Evolutionary conservation across 768 basidiomycete species (phyloP).

Genomic region (Phaeotremella fagi): DNA sequence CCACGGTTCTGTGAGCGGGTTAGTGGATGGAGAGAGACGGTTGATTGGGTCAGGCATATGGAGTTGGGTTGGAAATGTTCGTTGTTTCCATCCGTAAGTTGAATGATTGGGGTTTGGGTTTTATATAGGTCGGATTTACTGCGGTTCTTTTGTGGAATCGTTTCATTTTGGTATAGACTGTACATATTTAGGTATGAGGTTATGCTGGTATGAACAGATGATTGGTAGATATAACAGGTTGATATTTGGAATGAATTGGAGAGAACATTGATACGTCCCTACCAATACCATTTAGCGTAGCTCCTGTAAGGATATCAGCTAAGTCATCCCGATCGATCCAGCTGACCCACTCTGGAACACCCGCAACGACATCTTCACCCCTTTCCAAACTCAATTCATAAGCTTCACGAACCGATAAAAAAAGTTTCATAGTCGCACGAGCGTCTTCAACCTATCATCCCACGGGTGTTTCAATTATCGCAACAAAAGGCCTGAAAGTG

Average conservation of each 20-base stretch:
- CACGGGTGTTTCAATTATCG: neutral
- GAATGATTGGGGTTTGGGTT: too few relatives aligned
- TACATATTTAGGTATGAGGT: too few relatives aligned
- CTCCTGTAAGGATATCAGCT: neutral
- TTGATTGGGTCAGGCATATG: too few relatives aligned
- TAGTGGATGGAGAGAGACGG: too few relatives aligned
- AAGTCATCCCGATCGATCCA: neutral
- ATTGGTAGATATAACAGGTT: neutral
- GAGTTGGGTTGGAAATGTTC: too few relatives aligned
- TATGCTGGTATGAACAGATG: neutral
- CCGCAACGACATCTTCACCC: slow-evolving; percentile 27
- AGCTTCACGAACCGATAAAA: slow-evolving; percentile 45
- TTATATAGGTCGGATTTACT: too few relatives aligned
- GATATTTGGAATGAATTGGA: neutral
- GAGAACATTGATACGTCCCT: neutral
- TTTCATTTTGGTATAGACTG: too few relatives aligned
- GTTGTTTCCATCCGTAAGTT: too few relatives aligned
- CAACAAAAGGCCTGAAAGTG: neutral
- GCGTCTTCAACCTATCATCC: slow-evolving; percentile 73
- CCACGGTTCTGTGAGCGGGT: too few relatives aligned
- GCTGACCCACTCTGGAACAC: slow-evolving; percentile 22
- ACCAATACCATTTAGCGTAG: slow-evolving; percentile 10
- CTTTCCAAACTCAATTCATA: slow-evolving; percentile 28
- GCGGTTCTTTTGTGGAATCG: too few relatives aligned
- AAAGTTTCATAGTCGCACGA: slow-evolving; percentile 86